A percentile compares a stretch with the other conserved stretches of the same genome.
Conservation (phyloP, 179 eudicot genomes). For the Beta lomatogona region DNA sequence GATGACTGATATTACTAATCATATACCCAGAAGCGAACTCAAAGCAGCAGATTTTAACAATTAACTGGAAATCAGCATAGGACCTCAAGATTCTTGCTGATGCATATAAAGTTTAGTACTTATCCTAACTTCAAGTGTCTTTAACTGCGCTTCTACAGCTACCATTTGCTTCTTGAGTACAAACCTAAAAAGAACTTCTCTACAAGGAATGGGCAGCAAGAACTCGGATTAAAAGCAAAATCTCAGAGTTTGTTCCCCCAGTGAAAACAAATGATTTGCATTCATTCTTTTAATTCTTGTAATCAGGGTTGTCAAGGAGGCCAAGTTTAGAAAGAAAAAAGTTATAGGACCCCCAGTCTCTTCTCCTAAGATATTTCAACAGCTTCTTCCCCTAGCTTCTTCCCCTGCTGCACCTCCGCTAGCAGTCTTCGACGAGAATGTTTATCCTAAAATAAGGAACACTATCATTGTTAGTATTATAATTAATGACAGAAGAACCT, state of each 20-base stretch:
- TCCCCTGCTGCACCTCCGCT: slow-evolving; percentile 79
- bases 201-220: neutral
- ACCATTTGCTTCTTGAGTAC: no score
- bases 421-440: slow-evolving; percentile 79
- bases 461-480: neutral
- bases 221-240: neutral
- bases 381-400: slow-evolving; percentile 86
- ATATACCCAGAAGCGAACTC: no score
- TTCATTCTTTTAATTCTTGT: slow-evolving; percentile 18
- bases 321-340: slow-evolving; percentile 78
- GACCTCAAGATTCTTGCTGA: no score
- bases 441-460: slow-evolving; percentile 56
- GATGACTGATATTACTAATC: no score
- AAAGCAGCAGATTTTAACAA: no score
- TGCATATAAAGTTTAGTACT: neutral
- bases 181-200: neutral
- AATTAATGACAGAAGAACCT: neutral
- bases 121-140: neutral
- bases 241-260: neutral
- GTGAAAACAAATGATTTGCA: neutral
- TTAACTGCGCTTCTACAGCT: neutral
- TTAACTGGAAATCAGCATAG: no score
- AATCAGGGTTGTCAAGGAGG: slow-evolving; percentile 75
- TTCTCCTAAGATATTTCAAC: slow-evolving; percentile 79
- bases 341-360: slow-evolving; percentile 89